Base-by-base conservation (phyloP, 345 rosid species). In the Ceriops decandra region DNA sequence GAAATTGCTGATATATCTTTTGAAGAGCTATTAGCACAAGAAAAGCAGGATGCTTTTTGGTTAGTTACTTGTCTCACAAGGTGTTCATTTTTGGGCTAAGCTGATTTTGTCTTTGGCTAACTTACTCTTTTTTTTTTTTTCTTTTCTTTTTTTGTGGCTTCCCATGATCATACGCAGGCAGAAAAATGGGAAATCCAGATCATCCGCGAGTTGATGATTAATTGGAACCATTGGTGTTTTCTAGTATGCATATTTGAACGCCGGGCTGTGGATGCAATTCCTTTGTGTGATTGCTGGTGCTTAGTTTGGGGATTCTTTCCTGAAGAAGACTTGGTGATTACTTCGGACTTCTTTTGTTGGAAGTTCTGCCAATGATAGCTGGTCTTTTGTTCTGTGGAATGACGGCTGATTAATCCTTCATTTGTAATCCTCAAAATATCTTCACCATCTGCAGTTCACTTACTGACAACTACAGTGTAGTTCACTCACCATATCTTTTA, bases 11-110 rank as follows among this genome's bases (percentile, higher is more conserved):
- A 88, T 67, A 92, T 92, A 36, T 92, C 96, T 58, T 90, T 92
- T 54, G 98, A 92, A 76, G 96, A 92, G 82, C 74, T 92, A 72
- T 57, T 92, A 79, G 98, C 91, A 59, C 90, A 85, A 69, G 98
- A 92, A 78, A 92, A 92, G 84, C 88, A 87, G 78, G 95, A 92
- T 78, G 79, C 88, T 6, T 92, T 88, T 77, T 92, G 98, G 98
- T 92, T 46, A 54, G 90, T 76, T 59, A 24, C 80, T 26, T 7
- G 54, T 73, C 76, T 53, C 24, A 30, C 52, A 28, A 28, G 62
- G 20, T 47, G 24, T 27, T 5, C 26, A 2, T 28, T 42, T 2
- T n/a, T 56, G 13, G 17, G 49, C 17, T 5, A 3, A 42, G 49
- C 5, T 13, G 49, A 2, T 42, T 42, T 11, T 42, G 17, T 5